phyloP scores from a whole-genome alignment of 2,329 filamentous ascomycete species.

The Epichloe coenophiala region DNA sequence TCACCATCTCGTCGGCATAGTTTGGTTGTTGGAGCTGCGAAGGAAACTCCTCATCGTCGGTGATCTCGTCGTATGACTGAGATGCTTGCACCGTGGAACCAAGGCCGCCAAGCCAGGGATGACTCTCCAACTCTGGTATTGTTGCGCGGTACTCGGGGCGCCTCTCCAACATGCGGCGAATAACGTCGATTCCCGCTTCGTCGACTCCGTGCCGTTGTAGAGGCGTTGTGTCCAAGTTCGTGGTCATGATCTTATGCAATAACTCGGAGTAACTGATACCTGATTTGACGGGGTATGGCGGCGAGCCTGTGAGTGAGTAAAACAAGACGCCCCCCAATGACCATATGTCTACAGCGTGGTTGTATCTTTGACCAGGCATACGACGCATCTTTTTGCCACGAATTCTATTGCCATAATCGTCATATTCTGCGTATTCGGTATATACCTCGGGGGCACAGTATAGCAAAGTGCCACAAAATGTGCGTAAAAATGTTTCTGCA shows the following conservation, averaged over 20 bases:
- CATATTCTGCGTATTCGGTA: slow-evolving; percentile 54
- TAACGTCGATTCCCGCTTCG: slow-evolving; percentile 55
- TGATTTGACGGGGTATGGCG: slow-evolving; percentile 68
- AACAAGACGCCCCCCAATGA: slow-evolving; percentile 88
- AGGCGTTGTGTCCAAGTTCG: slow-evolving; percentile 50
- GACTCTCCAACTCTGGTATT: slow-evolving; percentile 53
- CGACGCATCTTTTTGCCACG: slow-evolving; percentile 51
- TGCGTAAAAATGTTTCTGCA: slow-evolving; percentile 83
- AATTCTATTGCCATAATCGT: slow-evolving; percentile 53
- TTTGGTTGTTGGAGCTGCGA: slow-evolving; percentile 37
- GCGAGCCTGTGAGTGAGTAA: slow-evolving; percentile 63
- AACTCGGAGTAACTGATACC: slow-evolving; percentile 69
- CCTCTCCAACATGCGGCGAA: slow-evolving; percentile 67
- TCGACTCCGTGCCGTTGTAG: slow-evolving; percentile 49
- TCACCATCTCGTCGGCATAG: slow-evolving; percentile 25
- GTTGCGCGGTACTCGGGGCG: slow-evolving; percentile 67
- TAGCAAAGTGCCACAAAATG: slow-evolving; percentile 88
- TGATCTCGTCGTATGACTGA: slow-evolving; percentile 46
- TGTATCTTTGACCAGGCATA: slow-evolving; percentile 54
- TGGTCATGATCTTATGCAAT: slow-evolving; percentile 76
- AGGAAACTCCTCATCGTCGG: slow-evolving; percentile 44
- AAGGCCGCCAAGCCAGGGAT: slow-evolving; percentile 54
- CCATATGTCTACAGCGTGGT: slow-evolving; percentile 90
- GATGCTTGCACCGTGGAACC: slow-evolving; percentile 19
- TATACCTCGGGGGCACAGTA: slow-evolving; percentile 98